Evolutionary conservation across 2,329 filamentous ascomycete genomes (phyloP), one percentile per base, ranked within the genome.

Genomic region (Lasiodiplodia hormozganensis): DNA sequence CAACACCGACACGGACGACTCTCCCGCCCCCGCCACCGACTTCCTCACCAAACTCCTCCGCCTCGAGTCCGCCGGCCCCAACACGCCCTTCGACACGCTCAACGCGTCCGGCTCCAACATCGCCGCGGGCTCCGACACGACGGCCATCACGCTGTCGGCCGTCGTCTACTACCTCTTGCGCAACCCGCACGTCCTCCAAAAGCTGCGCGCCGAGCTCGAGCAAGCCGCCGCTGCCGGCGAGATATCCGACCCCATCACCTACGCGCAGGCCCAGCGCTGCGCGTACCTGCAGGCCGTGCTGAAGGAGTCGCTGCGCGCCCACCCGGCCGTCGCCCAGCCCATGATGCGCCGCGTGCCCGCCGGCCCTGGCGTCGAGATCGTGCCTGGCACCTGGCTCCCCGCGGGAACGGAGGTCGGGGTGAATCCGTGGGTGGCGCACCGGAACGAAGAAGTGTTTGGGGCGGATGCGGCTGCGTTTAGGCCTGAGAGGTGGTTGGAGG

Each of bases 61-160:
- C 1, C 74, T 77, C 70, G 71, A 72, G 3, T 76, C 79, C 68
- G 70, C 70, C 11, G 79, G 80, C 36, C 73, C 81, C 36, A 72
- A 78, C 18, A 71, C 72, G 5, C 73, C 74, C 2, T 77, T 77
- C 4, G 73, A 77, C 14, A 75, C 70, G 7, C 79, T 73, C 62
- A 69, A 80, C 7, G 76, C 76, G 8, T 78, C 78, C 4, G 78
- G 80, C 1, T 74, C 73, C 0, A 80, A 82, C 60, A 80, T 79
- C 1, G 74, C 77, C 11, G 75, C 76, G 57, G 71, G 75, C 18
- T 36, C 25, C 43, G 58, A 62, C 43, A 62, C 58, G 3, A 62
- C 58, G 8, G 58, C 58, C 58, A 62, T 62, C 0, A 74, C 76
- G 0, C 69, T 79, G 11, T 76, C 79, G 52, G 74, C 74, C 2